Evolutionary conservation across 352 stramenopile species (phyloP).

Genomic region (Saprolegnia parasitica): DNA sequence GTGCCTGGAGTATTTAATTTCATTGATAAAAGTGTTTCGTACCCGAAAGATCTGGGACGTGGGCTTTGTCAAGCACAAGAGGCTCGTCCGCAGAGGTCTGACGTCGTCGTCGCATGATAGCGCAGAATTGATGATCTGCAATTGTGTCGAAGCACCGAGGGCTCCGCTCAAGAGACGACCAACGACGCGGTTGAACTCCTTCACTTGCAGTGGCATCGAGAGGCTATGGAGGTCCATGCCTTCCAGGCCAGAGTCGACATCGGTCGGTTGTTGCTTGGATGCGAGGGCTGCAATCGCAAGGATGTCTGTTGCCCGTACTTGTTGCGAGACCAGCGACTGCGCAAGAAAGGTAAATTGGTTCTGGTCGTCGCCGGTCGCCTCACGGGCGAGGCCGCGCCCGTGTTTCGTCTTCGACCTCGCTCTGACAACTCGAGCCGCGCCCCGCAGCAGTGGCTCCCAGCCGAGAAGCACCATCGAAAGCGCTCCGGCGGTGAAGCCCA

Average conservation of each 20-base stretch:
- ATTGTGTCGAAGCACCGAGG: no score
- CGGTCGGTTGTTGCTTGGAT: neutral
- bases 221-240: no score
- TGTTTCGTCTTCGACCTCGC: neutral
- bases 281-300: neutral
- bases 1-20: no score
- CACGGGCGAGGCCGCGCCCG: no score
- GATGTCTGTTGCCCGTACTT: neutral
- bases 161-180: no score
- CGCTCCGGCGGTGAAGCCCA: neutral
- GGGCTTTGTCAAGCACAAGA: neutral
- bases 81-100: no score
- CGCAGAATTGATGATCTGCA: no score
- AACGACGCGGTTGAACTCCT: no score
- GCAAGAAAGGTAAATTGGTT: neutral
- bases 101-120: no score
- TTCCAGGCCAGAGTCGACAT: no score
- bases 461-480: neutral
- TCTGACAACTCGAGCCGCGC: neutral
- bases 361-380: neutral
- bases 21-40: neutral
- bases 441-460: neutral
- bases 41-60: neutral
- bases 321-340: neutral
- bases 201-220: no score